Evolutionary conservation across 2,329 filamentous ascomycete species (phyloP).

Genomic region (Capronia coronata): DNA sequence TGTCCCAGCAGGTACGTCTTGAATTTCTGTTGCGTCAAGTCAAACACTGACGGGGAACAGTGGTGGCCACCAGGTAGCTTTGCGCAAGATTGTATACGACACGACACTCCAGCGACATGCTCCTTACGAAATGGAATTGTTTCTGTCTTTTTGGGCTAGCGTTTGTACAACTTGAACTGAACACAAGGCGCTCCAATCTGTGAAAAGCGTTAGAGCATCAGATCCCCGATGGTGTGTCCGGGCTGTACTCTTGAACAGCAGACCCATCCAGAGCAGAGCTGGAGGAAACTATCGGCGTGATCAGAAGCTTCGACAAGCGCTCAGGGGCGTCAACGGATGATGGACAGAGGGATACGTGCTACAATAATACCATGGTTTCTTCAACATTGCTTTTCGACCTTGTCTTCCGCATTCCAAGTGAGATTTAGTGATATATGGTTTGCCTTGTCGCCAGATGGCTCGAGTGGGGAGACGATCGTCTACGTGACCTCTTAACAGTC

Average conservation of each 20-base stretch:
- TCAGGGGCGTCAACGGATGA: conserved; percentile 13
- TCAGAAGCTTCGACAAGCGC: conserved; percentile 9
- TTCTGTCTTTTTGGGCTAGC: conserved; percentile 11
- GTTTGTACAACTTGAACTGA: conserved; percentile 11
- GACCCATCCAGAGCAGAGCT: conserved; percentile 7
- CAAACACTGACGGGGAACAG: conserved; percentile 17
- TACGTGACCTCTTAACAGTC: no score
- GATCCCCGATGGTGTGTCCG: neutral
- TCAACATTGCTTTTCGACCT: neutral
- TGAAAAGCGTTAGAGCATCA: neutral
- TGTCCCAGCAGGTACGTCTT: conserved; percentile 71
- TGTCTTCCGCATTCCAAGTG: neutral
- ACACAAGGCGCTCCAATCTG: neutral
- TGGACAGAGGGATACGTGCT: conserved; percentile 18
- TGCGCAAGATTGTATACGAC: neutral
- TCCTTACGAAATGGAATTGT: conserved; percentile 12
- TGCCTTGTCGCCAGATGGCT: no score
- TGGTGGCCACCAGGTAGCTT: conserved; percentile 25
- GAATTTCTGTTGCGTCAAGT: neutral
- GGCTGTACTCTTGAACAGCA: conserved; percentile 13
- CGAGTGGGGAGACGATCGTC: no score
- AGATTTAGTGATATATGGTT: no score
- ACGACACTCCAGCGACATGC: neutral
- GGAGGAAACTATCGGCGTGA: conserved; percentile 12
- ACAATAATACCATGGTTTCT: conserved; percentile 22